A percentile compares a stretch with the other conserved stretches of the same genome.
Conservation (phyloP, 805 yeast genomes). For the Saitoella complicata region DNA sequence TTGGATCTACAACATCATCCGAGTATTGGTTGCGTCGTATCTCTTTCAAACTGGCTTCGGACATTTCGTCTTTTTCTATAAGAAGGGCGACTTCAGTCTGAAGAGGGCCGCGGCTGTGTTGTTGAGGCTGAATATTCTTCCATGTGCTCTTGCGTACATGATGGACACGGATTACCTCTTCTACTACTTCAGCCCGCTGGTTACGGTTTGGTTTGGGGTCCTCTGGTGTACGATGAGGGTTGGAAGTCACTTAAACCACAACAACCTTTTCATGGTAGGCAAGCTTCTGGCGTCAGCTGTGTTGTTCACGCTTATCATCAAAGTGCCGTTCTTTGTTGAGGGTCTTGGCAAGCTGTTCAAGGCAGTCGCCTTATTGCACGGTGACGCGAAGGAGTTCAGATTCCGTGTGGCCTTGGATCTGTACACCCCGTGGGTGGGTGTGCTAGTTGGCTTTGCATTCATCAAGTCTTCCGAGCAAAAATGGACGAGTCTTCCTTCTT, state of each 20-base stretch:
- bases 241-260: constrained; percentile 8
- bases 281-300: constrained; percentile 10
- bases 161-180: constrained; percentile 16
- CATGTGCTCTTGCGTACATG: constrained; percentile 13
- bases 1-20: constrained; percentile 14
- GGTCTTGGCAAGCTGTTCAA: constrained; percentile 10
- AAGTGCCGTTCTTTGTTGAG: constrained; percentile 12
- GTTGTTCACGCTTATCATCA: constrained; percentile 5
- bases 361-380: constrained; percentile 11
- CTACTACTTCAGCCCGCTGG: constrained; percentile 16
- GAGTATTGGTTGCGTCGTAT: constrained; percentile 16
- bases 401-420: constrained; percentile 14
- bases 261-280: constrained; percentile 7
- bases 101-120: constrained; percentile 15
- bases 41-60: constrained; percentile 17
- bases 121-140: constrained; percentile 13
- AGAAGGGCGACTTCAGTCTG: constrained; percentile 13
- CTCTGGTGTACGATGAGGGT: constrained; percentile 14
- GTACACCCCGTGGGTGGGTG: constrained; percentile 14
- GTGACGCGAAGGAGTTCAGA: constrained; percentile 16
- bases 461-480: constrained; percentile 10
- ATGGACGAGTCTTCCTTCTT: constrained; percentile 5
- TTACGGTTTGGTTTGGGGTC: constrained; percentile 15
- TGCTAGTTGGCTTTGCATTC: constrained; percentile 13
- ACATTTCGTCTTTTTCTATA: constrained; percentile 13